Evolutionary conservation across 345 rosid genomes (phyloP).

Genomic region (Carallia pectinifolia): DNA sequence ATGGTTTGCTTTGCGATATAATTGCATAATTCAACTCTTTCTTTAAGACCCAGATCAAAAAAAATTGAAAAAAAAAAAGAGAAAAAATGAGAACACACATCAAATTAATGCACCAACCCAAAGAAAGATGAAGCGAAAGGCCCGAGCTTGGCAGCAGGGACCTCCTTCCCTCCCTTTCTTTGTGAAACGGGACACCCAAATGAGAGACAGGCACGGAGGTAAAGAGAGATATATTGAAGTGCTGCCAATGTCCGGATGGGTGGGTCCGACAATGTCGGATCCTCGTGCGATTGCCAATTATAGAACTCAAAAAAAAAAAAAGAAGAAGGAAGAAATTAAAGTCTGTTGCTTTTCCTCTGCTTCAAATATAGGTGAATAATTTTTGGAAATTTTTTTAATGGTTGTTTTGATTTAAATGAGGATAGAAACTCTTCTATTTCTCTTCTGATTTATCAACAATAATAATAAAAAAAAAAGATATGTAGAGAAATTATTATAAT

Average conservation of each 20-base stretch:
- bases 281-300: conserved; percentile 14
- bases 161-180: conserved; percentile 9
- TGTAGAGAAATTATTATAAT: background rate
- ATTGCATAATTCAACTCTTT: too few species aligned
- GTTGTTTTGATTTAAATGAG: too few species aligned
- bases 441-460: too few species aligned
- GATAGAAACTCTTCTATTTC: too few species aligned
- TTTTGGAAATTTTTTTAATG: too few species aligned
- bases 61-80: too few species aligned
- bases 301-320: background rate
- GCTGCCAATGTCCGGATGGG: background rate
- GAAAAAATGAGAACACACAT: background rate
- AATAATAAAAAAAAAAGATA: background rate
- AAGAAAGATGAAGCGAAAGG: background rate
- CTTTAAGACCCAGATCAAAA: too few species aligned
- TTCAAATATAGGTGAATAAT: too few species aligned
- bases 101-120: background rate
- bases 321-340: too few species aligned
- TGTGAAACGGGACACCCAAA: background rate
- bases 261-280: conserved; percentile 42
- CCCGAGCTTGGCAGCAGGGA: conserved; percentile 8
- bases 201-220: conserved; percentile 7
- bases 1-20: too few species aligned
- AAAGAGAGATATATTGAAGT: conserved; percentile 7
- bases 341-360: too few species aligned